These are phyloP conservation scores for Candida awuae DNA, from an alignment of 805 yeast species.

Conservation along the genomic window DNA sequence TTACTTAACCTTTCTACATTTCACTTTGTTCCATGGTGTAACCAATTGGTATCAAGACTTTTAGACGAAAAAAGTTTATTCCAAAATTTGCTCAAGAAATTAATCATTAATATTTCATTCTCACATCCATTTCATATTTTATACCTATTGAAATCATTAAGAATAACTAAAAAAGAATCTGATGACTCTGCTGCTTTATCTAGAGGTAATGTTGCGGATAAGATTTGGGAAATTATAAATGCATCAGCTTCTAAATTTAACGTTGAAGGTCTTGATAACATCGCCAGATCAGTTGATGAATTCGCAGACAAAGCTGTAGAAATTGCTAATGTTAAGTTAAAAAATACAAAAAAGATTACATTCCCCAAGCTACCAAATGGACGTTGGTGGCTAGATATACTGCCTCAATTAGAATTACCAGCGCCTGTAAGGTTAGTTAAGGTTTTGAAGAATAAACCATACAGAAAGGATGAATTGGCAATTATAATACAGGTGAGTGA, in stretches of 20 bases:
- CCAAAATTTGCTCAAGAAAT: slow-evolving; percentile 41
- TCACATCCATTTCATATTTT: slow-evolving; percentile 68
- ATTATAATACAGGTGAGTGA: slow-evolving; percentile 38
- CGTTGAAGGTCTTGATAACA: slow-evolving; percentile 10
- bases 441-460: slow-evolving; percentile 37
- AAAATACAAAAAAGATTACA: slow-evolving; percentile 26
- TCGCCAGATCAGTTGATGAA: slow-evolving; percentile 38
- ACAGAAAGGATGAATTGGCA: slow-evolving; percentile 22
- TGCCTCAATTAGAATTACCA: slow-evolving; percentile 47
- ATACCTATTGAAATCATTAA: slow-evolving; percentile 52
- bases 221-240: slow-evolving; percentile 37
- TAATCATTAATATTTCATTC: slow-evolving; percentile 32
- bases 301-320: slow-evolving; percentile 45
- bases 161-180: slow-evolving; percentile 26
- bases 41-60: slow-evolving; percentile 71
- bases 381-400: slow-evolving; percentile 46
- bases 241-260: slow-evolving; percentile 4
- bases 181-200: slow-evolving; percentile 35
- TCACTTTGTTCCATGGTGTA: slow-evolving; percentile 72
- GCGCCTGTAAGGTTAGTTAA: slow-evolving; percentile 53
- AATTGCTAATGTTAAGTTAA: slow-evolving; percentile 42
- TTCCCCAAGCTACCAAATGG: slow-evolving; percentile 35
- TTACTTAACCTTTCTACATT: slow-evolving; percentile 42
- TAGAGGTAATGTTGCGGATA: slow-evolving; percentile 44
- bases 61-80: slow-evolving; percentile 41